Conservation (phyloP, 2,329 filamentous ascomycete species). For the Venturiaceae sp. region DNA sequence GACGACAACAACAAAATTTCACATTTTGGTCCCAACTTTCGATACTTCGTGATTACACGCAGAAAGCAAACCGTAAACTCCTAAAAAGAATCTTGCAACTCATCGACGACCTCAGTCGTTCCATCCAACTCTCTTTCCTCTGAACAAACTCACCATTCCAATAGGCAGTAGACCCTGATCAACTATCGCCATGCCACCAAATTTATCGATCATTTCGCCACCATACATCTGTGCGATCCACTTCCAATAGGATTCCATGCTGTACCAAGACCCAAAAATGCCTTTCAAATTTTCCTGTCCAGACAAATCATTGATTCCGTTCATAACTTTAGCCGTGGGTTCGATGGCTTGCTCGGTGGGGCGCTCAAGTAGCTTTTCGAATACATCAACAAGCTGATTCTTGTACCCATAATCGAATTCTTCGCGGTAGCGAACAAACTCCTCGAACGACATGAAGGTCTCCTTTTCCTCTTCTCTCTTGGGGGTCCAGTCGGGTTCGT, state of each 20-base stretch:
- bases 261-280: not conserved
- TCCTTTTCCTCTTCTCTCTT: slow-evolving; percentile 11
- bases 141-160: slow-evolving; percentile 28
- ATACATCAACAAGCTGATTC: slow-evolving; percentile 20
- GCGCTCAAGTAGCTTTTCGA: slow-evolving; percentile 24
- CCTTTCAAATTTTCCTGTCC: not conserved
- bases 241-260: slow-evolving; percentile 31
- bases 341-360: slow-evolving; percentile 3
- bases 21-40: too few relatives aligned
- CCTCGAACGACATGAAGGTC: slow-evolving; percentile 35
- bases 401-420: slow-evolving; percentile 24
- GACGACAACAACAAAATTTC: too few relatives aligned
- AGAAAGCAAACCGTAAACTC: not conserved
- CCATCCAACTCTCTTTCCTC: slow-evolving; percentile 27
- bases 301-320: not conserved
- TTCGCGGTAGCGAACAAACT: slow-evolving; percentile 35
- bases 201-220: slow-evolving; percentile 27
- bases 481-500: not conserved
- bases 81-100: not conserved
- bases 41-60: not conserved
- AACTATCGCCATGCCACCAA: slow-evolving; percentile 30
- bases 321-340: not conserved
- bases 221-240: slow-evolving; percentile 36
- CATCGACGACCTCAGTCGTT: slow-evolving; percentile 17
- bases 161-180: slow-evolving; percentile 30